A percentile compares a stretch with the other conserved stretches of the same genome.
Conservation (phyloP, 1,284 basidiomycete species). For the Boletellus dicymbophilus region DNA sequence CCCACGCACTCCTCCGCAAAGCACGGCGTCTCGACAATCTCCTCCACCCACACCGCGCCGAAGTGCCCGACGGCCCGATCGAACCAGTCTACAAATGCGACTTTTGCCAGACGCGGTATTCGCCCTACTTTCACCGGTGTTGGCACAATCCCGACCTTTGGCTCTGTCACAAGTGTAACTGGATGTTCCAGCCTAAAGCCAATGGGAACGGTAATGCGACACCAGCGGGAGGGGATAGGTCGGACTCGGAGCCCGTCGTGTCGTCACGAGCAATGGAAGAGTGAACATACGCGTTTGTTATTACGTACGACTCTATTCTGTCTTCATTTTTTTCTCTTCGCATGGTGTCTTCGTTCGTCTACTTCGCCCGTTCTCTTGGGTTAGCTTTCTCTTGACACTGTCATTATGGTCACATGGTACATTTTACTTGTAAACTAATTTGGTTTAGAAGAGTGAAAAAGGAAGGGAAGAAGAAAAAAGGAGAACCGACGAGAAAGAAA, state of each 20-base stretch:
- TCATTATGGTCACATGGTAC: constrained; percentile 31
- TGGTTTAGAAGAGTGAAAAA: background rate
- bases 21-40: constrained; percentile 78
- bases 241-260: constrained; percentile 12
- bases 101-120: constrained; percentile 38
- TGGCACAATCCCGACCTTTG: constrained; percentile 31
- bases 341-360: background rate
- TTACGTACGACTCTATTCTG: background rate
- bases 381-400: constrained; percentile 5
- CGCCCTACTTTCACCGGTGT: constrained; percentile 40
- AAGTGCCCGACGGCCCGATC: constrained; percentile 9
- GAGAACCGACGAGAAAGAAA: constrained; percentile 3
- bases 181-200: constrained; percentile 19
- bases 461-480: background rate
- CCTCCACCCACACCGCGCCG: constrained; percentile 35
- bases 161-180: constrained; percentile 63
- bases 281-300: constrained; percentile 6
- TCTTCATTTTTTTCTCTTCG: background rate
- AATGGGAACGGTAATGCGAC: background rate
- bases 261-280: constrained; percentile 20
- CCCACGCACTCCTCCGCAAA: constrained; percentile 84
- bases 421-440: constrained; percentile 33
- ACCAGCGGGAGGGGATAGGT: constrained; percentile 14
- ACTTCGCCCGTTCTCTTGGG: background rate
- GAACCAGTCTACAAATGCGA: constrained; percentile 31